A percentile compares a stretch with the other conserved stretches of the same genome.
These are phyloP conservation scores for Thermothelomyces thermophilus DNA, from an alignment of 2,329 filamentous ascomycete genomes.

Conservation along the genomic window DNA sequence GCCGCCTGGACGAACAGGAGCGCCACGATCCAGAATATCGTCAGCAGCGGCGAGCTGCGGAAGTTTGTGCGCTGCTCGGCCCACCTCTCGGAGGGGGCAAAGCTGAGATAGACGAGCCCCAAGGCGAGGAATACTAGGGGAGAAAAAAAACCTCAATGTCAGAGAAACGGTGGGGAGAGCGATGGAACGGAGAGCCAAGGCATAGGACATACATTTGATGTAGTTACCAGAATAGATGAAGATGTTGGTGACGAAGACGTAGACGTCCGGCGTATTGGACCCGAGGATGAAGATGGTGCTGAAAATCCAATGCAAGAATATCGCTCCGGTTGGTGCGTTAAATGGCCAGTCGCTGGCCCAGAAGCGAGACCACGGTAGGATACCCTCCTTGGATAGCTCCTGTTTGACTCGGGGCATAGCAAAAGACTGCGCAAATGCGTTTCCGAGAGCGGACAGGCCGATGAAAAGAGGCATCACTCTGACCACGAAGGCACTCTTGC, in stretches of 20 bases:
- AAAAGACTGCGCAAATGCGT: slow-evolving; percentile 30
- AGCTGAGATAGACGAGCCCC: slow-evolving; percentile 29
- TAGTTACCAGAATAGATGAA: slow-evolving; percentile 31
- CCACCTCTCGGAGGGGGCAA: slow-evolving; percentile 26
- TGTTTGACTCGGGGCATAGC: slow-evolving; percentile 32
- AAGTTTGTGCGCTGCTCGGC: slow-evolving; percentile 27
- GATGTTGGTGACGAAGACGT: slow-evolving; percentile 30
- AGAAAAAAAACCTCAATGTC: neutral
- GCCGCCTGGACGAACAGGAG: slow-evolving; percentile 26
- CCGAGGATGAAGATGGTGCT: slow-evolving; percentile 29
- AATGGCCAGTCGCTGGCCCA: slow-evolving; percentile 32
- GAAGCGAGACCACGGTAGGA: slow-evolving; percentile 31
- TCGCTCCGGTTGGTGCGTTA: slow-evolving; percentile 30
- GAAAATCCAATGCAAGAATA: slow-evolving; percentile 32
- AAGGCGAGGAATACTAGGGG: slow-evolving; percentile 25
- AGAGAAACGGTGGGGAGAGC: neutral
- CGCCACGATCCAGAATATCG: slow-evolving; percentile 28
- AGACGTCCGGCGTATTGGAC: slow-evolving; percentile 25
- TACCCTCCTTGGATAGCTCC: slow-evolving; percentile 32
- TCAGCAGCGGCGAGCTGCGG: slow-evolving; percentile 26
- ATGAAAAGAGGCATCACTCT: slow-evolving; percentile 30
- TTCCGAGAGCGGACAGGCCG: slow-evolving; percentile 29
- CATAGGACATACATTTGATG: slow-evolving; percentile 25
- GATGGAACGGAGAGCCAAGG: too few relatives aligned
- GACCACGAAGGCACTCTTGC: slow-evolving; percentile 25